Evolutionary conservation across 768 basidiomycete genomes (phyloP), one percentile per base, ranked within the genome.

Genomic region (Tremella fuciformis): DNA sequence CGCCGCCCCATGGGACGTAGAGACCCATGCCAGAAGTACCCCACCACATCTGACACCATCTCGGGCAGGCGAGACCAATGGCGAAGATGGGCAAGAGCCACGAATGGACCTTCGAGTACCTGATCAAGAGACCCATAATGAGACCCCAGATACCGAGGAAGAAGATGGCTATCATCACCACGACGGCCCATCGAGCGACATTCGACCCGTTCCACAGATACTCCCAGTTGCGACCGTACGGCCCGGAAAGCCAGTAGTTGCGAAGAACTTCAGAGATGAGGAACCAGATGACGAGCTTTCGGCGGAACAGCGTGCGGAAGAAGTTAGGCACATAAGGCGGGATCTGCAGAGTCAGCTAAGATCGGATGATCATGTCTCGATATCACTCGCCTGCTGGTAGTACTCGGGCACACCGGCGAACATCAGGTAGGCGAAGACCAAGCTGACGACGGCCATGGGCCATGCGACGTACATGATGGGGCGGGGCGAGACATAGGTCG

Each of bases 31-130:
- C 91, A 3, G 91, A 94, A 8, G 91, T 92, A 69, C 92, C 91
- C 92, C 92, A 96, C 48, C 92, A 79, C 85, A 92, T 94, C 80
- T 94, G 92, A 81, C 92, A 94, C 92, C 92, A 96, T 70, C 89
- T 79, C 11, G 92, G 92, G 25, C 90, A 89, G 44, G 92, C 92
- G 54, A 96, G 83, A 70, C 92, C 92, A 50, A 96, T 91, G 7
- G 92, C 92, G 70, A 96, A 96, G 8, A 96, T 89, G 47, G 92
- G 90, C 40, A 96, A 80, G 18, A 96, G 80, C 92, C 92, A 96
- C 8, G 92, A 96, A 73, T 96, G 92, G 11, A 89, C 88, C 78
- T 93, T 94, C 70, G 88, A 88, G 79, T 92, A 86, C 71, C 86
- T 60, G 53, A 77, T 94, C 70, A 96, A 81, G 56, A 91, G 78